Conservation (phyloP, 306 rosid species). For the Malus sylvestris region DNA sequence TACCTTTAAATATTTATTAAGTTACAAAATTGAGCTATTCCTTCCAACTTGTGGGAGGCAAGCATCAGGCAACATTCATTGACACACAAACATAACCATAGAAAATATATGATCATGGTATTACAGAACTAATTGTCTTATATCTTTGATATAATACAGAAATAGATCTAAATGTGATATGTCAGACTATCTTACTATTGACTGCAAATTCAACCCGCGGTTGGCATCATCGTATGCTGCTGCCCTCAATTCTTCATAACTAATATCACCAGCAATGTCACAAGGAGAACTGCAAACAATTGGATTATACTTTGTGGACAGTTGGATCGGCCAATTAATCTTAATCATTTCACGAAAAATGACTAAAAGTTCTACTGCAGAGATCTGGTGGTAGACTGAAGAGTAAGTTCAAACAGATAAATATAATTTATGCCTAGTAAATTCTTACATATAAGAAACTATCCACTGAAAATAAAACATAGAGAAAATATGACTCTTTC, state of each 20-base stretch:
- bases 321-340: background rate
- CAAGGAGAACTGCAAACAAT: conserved; percentile 57
- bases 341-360: conserved; percentile 5
- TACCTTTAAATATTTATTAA: background rate
- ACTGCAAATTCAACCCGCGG: conserved; percentile 53
- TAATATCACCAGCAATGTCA: conserved; percentile 82
- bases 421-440: background rate
- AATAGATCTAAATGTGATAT: background rate
- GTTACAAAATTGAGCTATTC: background rate
- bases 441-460: background rate
- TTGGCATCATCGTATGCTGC: conserved; percentile 83
- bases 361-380: background rate
- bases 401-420: background rate
- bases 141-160: background rate
- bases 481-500: background rate
- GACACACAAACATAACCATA: background rate
- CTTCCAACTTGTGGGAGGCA: background rate
- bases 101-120: background rate
- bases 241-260: conserved; percentile 82
- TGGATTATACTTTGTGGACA: conserved; percentile 10
- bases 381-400: background rate
- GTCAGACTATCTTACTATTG: conserved; percentile 56
- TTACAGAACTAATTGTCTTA: background rate
- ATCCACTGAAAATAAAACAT: background rate
- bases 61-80: background rate